A percentile compares a stretch with the other conserved stretches of the same genome.
These are phyloP conservation scores for Chrysoporthe deuterocubensis DNA, from an alignment of 2,329 filamentous ascomycete species.

Conservation along the genomic window DNA sequence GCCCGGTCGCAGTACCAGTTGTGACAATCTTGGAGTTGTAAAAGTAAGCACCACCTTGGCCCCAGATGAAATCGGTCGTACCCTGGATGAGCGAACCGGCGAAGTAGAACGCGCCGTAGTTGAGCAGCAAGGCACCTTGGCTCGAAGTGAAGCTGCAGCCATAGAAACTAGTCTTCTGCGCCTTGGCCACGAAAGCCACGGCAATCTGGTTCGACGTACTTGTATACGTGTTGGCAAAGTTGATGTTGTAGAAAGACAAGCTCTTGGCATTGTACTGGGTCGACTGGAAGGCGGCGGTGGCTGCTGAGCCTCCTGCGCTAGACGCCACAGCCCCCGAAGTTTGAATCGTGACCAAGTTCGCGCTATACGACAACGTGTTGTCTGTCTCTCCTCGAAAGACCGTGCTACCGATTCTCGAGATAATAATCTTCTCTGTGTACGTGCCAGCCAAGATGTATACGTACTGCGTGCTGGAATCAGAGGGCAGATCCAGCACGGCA, in stretches of 20 bases:
- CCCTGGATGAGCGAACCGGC: constrained; percentile 21
- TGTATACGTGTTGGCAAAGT: constrained; percentile 33
- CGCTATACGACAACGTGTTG: constrained; percentile 45
- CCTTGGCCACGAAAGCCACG: constrained; percentile 21
- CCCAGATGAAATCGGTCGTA: constrained; percentile 23
- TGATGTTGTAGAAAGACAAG: constrained; percentile 38
- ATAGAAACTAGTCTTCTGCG: constrained; percentile 19
- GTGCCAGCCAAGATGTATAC: constrained; percentile 59
- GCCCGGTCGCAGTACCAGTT: constrained; percentile 31
- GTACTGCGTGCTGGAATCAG: constrained; percentile 46
- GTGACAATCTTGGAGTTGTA: constrained; percentile 30
- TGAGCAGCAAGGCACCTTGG: constrained; percentile 23
- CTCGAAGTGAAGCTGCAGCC: constrained; percentile 26
- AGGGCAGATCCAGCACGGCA: constrained; percentile 52
- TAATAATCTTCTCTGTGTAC: constrained; percentile 57
- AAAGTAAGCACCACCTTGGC: constrained; percentile 21
- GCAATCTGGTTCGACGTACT: constrained; percentile 23
- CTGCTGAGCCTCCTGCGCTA: constrained; percentile 26
- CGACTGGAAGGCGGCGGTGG: constrained; percentile 35
- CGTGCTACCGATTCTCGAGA: constrained; percentile 48
- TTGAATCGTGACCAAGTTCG: constrained; percentile 51
- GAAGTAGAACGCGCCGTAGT: constrained; percentile 27
- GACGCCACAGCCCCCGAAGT: constrained; percentile 24
- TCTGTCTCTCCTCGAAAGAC: constrained; percentile 54
- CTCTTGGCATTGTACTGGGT: constrained; percentile 37